Evolutionary conservation across 2,329 filamentous ascomycete genomes (phyloP), one percentile per base, ranked within the genome.

Genomic region (Ceratocystiopsis sp.): DNA sequence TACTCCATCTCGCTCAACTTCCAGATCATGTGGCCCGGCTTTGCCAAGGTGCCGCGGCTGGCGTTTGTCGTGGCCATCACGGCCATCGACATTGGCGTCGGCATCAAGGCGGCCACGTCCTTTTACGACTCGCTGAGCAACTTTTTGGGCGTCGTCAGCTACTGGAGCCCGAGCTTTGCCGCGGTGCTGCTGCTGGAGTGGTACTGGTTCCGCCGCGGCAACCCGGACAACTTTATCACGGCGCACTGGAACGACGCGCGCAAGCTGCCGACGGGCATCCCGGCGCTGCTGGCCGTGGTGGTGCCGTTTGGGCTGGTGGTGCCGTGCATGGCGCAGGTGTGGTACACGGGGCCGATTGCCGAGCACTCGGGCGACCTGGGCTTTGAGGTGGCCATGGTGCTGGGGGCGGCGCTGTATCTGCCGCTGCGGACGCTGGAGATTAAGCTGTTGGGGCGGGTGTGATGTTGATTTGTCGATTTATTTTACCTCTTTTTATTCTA

Each of bases 1-100:
- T 79, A 79, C 60, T 68, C 70, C 51, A 67, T 78, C 50, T 73
- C 73, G 4, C 64, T 79, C 49, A 78, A 78, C 61, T 73, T 78
- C 56, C 64, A 66, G 54, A 57, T 65, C 47, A 51, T 67, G 11
- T 45, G 61, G 11, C 58, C 61, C 10, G 48, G 58, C 7, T 55
- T 66, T 33, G 53, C 55, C 11, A 52, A 53, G 17, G 54, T 67
- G 9, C 65, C 64, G 9, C 58, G 65, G 5, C 59, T 62, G 42
- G 34, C 64, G 17, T 67, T 63, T 52, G 58, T 59, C 11, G 33
- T 66, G 5, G 48, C 63, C 3, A 52, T 62, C 29, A 61, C 60
- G 5, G 58, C 53, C 7, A 53, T 66, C 41, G 57, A 65, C 46
- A 61, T 67, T 1, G 61, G 58, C 11, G 52, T 67, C 21, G 55